Evolutionary conservation across 176 grass and related monocot species (phyloP).

Genomic region (Carex cristatella): DNA sequence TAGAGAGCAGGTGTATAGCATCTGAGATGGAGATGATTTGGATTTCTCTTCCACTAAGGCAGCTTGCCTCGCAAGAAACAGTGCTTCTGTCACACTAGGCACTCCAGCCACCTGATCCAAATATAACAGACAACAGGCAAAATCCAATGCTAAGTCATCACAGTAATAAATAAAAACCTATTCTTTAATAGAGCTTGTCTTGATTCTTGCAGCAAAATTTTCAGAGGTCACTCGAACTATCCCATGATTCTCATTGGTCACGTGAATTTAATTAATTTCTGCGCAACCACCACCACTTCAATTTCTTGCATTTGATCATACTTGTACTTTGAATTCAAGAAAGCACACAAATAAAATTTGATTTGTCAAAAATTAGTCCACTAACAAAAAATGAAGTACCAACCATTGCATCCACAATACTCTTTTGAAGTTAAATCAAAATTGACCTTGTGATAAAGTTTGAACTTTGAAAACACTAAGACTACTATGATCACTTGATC

Average conservation of each 20-base stretch:
- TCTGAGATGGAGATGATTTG: conserved; percentile 47
- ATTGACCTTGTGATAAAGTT: too few species aligned
- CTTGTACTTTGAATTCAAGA: not conserved
- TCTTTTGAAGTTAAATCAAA: not conserved
- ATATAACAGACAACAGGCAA: not conserved
- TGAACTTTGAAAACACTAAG: too few species aligned
- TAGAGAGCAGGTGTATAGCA: conserved; percentile 80
- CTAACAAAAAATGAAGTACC: not conserved
- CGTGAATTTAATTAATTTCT: not conserved
- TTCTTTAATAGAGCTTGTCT: not conserved
- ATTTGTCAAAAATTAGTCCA: not conserved
- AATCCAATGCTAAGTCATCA: not conserved
- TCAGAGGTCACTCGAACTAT: not conserved
- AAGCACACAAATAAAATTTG: not conserved
- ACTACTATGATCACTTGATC: not conserved
- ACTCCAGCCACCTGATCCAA: conserved; percentile 72
- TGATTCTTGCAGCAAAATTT: not conserved
- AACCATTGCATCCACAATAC: not conserved
- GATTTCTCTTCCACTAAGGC: conserved; percentile 50
- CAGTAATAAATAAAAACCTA: not conserved
- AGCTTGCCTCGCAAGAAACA: conserved; percentile 75
- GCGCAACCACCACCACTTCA: not conserved
- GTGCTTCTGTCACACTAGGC: conserved; percentile 74
- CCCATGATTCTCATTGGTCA: not conserved
- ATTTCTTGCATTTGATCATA: not conserved